A percentile compares a stretch with the other conserved stretches of the same genome.
phyloP scores from a whole-genome alignment of 164 flowering plant species.

The Brasenia schreberi region DNA sequence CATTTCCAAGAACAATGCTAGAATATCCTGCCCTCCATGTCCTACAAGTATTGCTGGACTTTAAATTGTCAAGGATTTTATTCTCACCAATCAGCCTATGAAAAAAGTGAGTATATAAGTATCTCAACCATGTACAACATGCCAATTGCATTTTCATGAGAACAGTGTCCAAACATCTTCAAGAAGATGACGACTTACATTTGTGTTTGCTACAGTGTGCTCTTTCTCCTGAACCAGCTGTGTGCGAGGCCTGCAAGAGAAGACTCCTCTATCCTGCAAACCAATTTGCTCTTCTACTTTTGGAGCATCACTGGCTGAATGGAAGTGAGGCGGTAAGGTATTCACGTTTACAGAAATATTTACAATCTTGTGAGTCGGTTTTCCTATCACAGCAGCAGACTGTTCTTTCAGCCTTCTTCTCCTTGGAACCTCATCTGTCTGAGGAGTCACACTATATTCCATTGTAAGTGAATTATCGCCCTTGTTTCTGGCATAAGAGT shows the following conservation, averaged over 20 bases:
- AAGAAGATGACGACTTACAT: constrained; percentile 33
- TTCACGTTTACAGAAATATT: constrained; percentile 51
- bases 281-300: constrained; percentile 20
- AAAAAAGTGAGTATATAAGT: no score
- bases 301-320: constrained; percentile 20
- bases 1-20: no score
- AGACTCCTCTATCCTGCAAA: constrained; percentile 17
- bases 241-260: constrained; percentile 15
- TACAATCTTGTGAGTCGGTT: constrained; percentile 38
- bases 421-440: constrained; percentile 16
- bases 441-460: constrained; percentile 33
- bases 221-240: constrained; percentile 19
- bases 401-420: constrained; percentile 26
- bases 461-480: constrained; percentile 31
- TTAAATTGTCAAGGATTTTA: no score
- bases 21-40: no score
- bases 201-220: constrained; percentile 22
- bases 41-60: no score
- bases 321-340: constrained; percentile 54
- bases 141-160: no score
- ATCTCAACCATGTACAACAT: no score
- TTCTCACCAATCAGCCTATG: no score
- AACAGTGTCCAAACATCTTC: no score
- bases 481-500: constrained; percentile 29
- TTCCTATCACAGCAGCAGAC: constrained; percentile 20